Evolutionary conservation across 495 filamentous ascomycete genomes (phyloP).

Genomic region (Mytilinidion resinicola): DNA sequence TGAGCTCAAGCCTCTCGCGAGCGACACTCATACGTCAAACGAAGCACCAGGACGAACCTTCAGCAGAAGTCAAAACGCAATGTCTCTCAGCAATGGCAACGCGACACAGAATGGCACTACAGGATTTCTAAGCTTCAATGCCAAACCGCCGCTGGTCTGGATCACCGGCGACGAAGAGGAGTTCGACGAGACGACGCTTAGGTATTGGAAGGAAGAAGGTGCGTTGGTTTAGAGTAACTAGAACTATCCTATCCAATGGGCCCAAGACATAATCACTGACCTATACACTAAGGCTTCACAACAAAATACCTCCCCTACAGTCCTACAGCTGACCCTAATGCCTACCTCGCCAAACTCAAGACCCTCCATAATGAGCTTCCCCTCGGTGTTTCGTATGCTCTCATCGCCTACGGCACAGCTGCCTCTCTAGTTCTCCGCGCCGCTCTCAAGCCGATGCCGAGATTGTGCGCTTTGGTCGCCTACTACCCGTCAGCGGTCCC

Average conservation of each 20-base stretch:
- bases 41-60: no score
- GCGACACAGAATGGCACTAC: neutral
- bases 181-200: constrained; percentile 5
- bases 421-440: constrained; percentile 52
- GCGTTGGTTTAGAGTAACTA: neutral
- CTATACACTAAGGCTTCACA: constrained; percentile 20
- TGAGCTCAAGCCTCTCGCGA: no score
- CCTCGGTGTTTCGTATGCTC: constrained; percentile 31
- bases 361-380: constrained; percentile 24
- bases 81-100: no score
- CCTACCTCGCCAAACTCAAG: constrained; percentile 15
- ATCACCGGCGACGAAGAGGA: constrained; percentile 9
- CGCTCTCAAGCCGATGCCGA: constrained; percentile 45
- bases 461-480: constrained; percentile 48
- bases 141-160: constrained; percentile 1
- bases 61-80: no score
- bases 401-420: constrained; percentile 46
- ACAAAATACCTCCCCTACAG: constrained; percentile 22
- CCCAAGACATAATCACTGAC: neutral
- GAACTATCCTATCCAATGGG: neutral
- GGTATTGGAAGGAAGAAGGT: constrained; percentile 15
- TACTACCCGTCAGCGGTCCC: constrained; percentile 57
- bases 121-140: constrained; percentile 11
- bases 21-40: no score
- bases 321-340: constrained; percentile 2